Evolutionary conservation across 495 filamentous ascomycete genomes (phyloP), one percentile per base, ranked within the genome.

Genomic region (Cercophora samala): DNA sequence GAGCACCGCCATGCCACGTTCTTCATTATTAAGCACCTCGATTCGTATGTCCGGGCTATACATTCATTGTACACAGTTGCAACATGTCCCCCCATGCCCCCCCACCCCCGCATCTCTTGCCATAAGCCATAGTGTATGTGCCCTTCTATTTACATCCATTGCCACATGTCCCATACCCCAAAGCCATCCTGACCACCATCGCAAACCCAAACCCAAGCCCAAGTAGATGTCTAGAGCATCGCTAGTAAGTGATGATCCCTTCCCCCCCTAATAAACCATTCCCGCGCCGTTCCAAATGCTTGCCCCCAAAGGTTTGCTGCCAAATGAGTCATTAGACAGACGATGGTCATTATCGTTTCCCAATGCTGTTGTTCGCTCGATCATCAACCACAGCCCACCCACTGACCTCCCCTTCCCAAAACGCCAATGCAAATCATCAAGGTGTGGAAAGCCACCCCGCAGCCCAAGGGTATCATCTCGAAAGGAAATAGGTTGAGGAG

Each of bases 391-490:
- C 37, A 2, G 5, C 2, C 54, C 63, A 19, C 17, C 52, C 17
- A 25, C 53, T 13, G 24, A 65, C 18, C 22, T 37, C 25, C 53
- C 8, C 52, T 26, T 60, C 22, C 26, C 8, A 59, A 63, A 68
- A 68, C 53, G 61, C 66, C 66, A n/a, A 19, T 59, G 53, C 61
- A 64, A 68, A 58, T 24, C 26, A 46, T 46, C 37, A 46, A 46
- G 18, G 37, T 18, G 24, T 4, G 22, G 5, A 23, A 64, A 62
- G 32, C n/a, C n/a, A n/a, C n/a, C n/a, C n/a, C n/a, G n/a, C 58
- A 52, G 65, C 37, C 37, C 25, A 21, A 55, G 70, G 67, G 67
- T 72, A 69, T 72, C 68, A 68, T 25, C 37, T 46, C 37, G 37
- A 13, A 46, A 29, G 26, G 37, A 46, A 46, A 46, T 46, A 46